Conservation (phyloP, 495 filamentous ascomycete genomes). For the Penicillium arizonense region DNA sequence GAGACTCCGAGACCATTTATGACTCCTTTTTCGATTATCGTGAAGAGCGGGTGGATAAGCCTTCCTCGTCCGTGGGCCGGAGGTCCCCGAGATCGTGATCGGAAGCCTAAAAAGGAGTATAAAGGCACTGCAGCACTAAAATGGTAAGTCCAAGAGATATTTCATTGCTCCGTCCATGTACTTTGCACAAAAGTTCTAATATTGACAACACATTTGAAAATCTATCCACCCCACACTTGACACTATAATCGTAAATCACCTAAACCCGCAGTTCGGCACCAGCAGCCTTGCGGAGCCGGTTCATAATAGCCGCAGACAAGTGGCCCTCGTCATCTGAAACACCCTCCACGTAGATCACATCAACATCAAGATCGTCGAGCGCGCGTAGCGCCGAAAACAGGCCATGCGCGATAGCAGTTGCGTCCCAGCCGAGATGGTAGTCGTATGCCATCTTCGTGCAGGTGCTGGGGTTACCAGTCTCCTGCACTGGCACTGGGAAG, state of each 20-base stretch:
- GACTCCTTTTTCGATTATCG: too few relatives aligned
- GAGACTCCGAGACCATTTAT: too few relatives aligned
- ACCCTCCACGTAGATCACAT: conserved; percentile 90
- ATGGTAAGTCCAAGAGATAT: conserved; percentile 15
- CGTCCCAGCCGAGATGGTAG: conserved; percentile 63
- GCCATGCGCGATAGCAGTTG: conserved; percentile 73
- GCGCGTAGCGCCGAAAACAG: conserved; percentile 85
- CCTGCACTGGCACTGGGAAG: conserved; percentile 32
- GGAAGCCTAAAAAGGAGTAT: not conserved
- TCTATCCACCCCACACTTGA: conserved; percentile 5
- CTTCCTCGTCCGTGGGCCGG: conserved; percentile 14
- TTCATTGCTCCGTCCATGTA: not conserved
- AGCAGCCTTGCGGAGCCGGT: conserved; percentile 87
- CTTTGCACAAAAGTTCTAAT: conserved; percentile 1
- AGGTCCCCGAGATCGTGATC: conserved; percentile 13
- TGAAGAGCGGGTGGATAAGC: conserved; percentile 1
- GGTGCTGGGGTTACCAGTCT: conserved; percentile 19
- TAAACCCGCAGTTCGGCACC: conserved; percentile 43
- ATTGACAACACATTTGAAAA: conserved; percentile 1
- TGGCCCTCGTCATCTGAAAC: conserved; percentile 71
- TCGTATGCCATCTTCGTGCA: conserved; percentile 39
- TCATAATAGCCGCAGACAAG: conserved; percentile 95
- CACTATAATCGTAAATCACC: conserved; percentile 7
- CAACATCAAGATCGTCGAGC: conserved; percentile 74
- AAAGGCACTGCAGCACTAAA: not conserved